Conservation (phyloP, 2,329 filamentous ascomycete species). For the Fusarium sororula region DNA sequence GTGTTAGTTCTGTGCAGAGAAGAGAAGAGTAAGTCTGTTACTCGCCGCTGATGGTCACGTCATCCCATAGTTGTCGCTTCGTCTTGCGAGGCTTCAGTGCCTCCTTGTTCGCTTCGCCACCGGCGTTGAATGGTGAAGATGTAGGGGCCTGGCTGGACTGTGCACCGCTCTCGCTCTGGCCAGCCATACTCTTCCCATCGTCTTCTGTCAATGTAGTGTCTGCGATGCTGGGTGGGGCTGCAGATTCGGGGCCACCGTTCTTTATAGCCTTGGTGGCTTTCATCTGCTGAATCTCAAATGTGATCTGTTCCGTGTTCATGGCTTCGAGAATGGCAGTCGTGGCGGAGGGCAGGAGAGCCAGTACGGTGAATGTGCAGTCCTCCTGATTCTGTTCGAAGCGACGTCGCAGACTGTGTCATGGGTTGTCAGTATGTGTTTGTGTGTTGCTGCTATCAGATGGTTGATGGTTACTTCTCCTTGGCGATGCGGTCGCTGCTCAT, state of each 20-base stretch:
- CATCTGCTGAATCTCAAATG: constrained; percentile 93
- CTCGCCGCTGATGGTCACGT: constrained; percentile 94
- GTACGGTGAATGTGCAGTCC: constrained; percentile 96
- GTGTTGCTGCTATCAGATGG: background rate
- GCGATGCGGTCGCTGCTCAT: constrained; percentile 96
- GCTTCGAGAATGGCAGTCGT: constrained; percentile 88
- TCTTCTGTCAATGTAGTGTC: constrained; percentile 83
- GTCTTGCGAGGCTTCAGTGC: constrained; percentile 70
- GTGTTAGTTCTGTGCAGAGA: constrained; percentile 11
- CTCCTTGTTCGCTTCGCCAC: constrained; percentile 48
- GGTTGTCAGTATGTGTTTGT: background rate
- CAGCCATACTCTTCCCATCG: constrained; percentile 79
- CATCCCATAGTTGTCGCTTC: constrained; percentile 96
- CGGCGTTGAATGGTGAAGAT: constrained; percentile 58
- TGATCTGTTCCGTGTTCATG: constrained; percentile 91
- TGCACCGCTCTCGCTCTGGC: constrained; percentile 80
- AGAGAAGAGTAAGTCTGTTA: constrained; percentile 22
- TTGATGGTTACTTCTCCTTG: constrained; percentile 83
- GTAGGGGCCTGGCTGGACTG: constrained; percentile 81
- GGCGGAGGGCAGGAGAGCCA: constrained; percentile 92
- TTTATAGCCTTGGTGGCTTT: constrained; percentile 74
- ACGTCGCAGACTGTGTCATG: constrained; percentile 76
- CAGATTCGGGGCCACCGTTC: constrained; percentile 62
- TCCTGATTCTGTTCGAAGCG: constrained; percentile 99
- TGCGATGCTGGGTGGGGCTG: constrained; percentile 68